These are phyloP conservation scores for Tolypocladium tundrense DNA, from an alignment of 2,329 filamentous ascomycete genomes.

Conservation along the genomic window DNA sequence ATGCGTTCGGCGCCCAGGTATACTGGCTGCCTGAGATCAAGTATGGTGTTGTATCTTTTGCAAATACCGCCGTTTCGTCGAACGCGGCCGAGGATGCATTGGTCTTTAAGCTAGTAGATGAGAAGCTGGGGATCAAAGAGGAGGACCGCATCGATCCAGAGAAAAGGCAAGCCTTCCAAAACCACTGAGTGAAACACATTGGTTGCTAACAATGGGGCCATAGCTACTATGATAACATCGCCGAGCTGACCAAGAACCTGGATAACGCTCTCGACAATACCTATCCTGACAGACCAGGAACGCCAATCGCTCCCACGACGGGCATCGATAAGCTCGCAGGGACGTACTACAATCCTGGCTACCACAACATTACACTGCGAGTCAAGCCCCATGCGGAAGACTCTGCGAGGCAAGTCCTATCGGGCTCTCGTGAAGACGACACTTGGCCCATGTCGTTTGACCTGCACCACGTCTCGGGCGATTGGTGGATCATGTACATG, in stretches of 20 bases:
- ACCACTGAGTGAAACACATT: neutral
- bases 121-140: conserved; percentile 14
- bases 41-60: neutral
- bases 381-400: neutral
- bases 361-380: neutral
- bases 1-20: conserved; percentile 15
- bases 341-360: neutral
- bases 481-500: conserved; percentile 14
- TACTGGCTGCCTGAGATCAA: conserved; percentile 14
- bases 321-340: neutral
- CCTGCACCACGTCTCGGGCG: conserved; percentile 18
- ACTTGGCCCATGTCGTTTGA: neutral
- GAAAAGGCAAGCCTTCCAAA: conserved; percentile 3
- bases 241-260: neutral
- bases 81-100: conserved; percentile 18
- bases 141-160: conserved; percentile 11
- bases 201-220: neutral
- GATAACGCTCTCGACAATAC: neutral
- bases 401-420: conserved; percentile 12
- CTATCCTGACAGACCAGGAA: neutral
- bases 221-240: neutral
- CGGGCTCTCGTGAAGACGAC: conserved; percentile 11
- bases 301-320: neutral
- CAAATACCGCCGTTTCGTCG: conserved; percentile 8
- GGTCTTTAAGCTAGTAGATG: conserved; percentile 18